These are phyloP conservation scores for Elsinoe perseae DNA, from an alignment of 2,329 filamentous ascomycete genomes.

Conservation along the genomic window DNA sequence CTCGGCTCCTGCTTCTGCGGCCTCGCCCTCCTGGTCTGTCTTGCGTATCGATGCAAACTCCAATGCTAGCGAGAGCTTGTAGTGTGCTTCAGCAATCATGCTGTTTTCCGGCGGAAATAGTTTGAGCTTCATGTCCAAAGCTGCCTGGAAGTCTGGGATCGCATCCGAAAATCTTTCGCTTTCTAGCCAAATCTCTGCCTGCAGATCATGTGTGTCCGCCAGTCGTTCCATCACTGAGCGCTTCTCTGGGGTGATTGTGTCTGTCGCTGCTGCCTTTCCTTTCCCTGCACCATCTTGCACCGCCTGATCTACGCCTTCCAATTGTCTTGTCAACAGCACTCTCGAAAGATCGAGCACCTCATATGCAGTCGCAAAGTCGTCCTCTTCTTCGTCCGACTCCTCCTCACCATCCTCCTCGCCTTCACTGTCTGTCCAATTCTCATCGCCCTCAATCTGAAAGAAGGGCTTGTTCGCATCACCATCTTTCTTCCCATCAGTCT, in stretches of 20 bases:
- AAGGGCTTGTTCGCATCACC: conserved; percentile 59
- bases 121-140: conserved; percentile 69
- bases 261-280: conserved; percentile 32
- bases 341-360: conserved; percentile 57
- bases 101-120: conserved; percentile 75
- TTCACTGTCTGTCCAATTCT: conserved; percentile 82
- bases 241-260: conserved; percentile 31
- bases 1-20: conserved; percentile 33
- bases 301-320: conserved; percentile 39
- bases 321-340: conserved; percentile 50
- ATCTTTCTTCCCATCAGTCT: conserved; percentile 30
- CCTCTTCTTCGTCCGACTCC: conserved; percentile 45
- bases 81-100: conserved; percentile 88
- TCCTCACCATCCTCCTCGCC: conserved; percentile 46
- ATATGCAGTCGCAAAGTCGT: conserved; percentile 57
- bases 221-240: conserved; percentile 73
- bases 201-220: conserved; percentile 85
- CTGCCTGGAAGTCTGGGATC: conserved; percentile 71
- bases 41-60: conserved; percentile 81
- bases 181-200: conserved; percentile 94
- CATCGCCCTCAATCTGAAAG: conserved; percentile 90
- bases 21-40: conserved; percentile 45
- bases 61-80: conserved; percentile 87
- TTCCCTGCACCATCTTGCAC: conserved; percentile 43
- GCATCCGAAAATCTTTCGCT: conserved; percentile 87